phyloP scores from a whole-genome alignment of 768 basidiomycete genomes.

The Suillus decipiens region DNA sequence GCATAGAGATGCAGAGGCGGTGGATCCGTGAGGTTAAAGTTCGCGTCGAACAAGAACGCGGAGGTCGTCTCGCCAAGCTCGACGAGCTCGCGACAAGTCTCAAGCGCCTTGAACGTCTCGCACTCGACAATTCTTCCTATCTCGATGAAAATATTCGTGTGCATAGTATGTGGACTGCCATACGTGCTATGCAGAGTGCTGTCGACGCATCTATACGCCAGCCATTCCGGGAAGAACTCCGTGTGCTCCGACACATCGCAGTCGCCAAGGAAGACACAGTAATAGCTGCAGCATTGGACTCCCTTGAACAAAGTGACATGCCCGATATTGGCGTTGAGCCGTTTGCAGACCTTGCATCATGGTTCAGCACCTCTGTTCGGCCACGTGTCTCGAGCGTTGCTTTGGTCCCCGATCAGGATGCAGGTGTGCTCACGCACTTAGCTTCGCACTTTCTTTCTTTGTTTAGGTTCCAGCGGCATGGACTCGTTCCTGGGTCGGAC shows the following conservation, averaged over 20 bases:
- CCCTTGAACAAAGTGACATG: constrained; percentile 68
- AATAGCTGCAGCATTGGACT: constrained; percentile 63
- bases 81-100: constrained; percentile 89
- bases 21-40: constrained; percentile 98
- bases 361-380: constrained; percentile 83
- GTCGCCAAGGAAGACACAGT: constrained; percentile 72
- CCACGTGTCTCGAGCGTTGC: constrained; percentile 88
- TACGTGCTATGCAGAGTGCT: constrained; percentile 76
- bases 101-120: constrained; percentile 88
- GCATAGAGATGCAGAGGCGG: constrained; percentile 93
- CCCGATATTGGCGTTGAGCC: constrained; percentile 86
- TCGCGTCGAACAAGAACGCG: constrained; percentile 94
- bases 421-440: constrained; percentile 84
- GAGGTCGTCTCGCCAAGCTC: constrained; percentile 91
- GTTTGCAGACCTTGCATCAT: constrained; percentile 84
- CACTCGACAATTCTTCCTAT: constrained; percentile 86
- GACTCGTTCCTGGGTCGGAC: constrained; percentile 71
- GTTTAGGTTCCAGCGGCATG: constrained; percentile 79
- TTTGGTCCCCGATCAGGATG: constrained; percentile 88
- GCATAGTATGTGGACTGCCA: constrained; percentile 90
- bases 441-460: constrained; percentile 76
- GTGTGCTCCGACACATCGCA: constrained; percentile 74
- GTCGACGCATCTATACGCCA: constrained; percentile 66
- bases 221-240: constrained; percentile 90
- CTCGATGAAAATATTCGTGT: constrained; percentile 93